Conservation (phyloP, 768 basidiomycete genomes). For the Suillus spraguei region DNA sequence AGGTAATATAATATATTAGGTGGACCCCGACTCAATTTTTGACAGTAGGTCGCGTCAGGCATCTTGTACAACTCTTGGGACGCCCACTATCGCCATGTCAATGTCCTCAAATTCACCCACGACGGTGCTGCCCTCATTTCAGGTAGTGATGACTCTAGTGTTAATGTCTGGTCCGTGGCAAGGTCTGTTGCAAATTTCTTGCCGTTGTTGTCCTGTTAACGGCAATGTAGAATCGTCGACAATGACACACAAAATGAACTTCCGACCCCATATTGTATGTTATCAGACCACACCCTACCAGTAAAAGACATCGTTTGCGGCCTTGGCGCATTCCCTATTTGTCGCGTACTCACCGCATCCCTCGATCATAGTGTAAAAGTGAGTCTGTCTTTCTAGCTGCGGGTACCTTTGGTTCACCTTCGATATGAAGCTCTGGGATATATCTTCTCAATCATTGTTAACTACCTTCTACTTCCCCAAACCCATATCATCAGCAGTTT, state of each 20-base stretch:
- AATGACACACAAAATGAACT: slow-evolving; percentile 75
- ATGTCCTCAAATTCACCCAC: slow-evolving; percentile 77
- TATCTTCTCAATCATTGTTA: slow-evolving; percentile 71
- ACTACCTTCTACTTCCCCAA: slow-evolving; percentile 89
- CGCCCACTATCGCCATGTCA: slow-evolving; percentile 92
- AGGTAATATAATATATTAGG: not conserved
- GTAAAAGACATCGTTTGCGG: slow-evolving; percentile 84
- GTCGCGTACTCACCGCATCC: slow-evolving; percentile 78
- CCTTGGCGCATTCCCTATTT: slow-evolving; percentile 74
- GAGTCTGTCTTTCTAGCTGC: slow-evolving; percentile 21
- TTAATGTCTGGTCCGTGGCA: slow-evolving; percentile 87
- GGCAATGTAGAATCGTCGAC: slow-evolving; percentile 64
- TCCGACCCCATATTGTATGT: slow-evolving; percentile 72
- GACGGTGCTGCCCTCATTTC: slow-evolving; percentile 82
- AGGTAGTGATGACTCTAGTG: slow-evolving; percentile 88
- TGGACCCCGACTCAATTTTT: slow-evolving; percentile 14
- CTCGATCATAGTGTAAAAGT: slow-evolving; percentile 94
- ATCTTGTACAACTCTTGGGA: slow-evolving; percentile 91
- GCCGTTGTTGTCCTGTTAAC: slow-evolving; percentile 14
- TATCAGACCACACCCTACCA: slow-evolving; percentile 92
- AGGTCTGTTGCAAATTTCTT: slow-evolving; percentile 53
- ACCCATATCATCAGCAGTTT: slow-evolving; percentile 67
- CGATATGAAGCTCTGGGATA: slow-evolving; percentile 71
- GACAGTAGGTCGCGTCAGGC: slow-evolving; percentile 83
- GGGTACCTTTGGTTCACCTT: slow-evolving; percentile 16